Evolutionary conservation across 1,284 basidiomycete species (phyloP).

Genomic region (Fomitopsis palustris): DNA sequence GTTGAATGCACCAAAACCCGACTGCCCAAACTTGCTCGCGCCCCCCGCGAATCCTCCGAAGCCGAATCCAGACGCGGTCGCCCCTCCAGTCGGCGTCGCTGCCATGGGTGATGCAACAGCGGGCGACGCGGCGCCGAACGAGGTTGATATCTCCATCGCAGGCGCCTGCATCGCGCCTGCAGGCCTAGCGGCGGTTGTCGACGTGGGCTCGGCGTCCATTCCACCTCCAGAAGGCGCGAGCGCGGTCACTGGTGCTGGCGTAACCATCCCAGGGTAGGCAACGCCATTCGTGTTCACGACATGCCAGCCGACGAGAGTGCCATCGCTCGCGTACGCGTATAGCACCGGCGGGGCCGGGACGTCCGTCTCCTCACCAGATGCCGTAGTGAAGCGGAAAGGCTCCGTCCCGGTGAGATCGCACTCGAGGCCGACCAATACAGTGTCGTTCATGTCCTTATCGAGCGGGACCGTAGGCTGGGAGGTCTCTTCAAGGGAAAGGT

Average conservation of each 20-base stretch:
- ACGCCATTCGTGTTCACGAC: conserved; percentile 53
- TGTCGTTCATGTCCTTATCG: conserved; percentile 70
- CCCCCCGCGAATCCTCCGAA: conserved; percentile 22
- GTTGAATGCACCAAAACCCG: conserved; percentile 9
- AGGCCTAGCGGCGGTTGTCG: conserved; percentile 4
- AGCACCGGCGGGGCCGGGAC: conserved; percentile 65
- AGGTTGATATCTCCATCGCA: conserved; percentile 1
- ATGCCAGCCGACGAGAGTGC: conserved; percentile 75
- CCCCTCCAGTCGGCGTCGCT: conserved; percentile 1
- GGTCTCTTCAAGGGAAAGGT: conserved; percentile 73
- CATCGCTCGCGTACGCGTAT: conserved; percentile 79
- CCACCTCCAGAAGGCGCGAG: not conserved
- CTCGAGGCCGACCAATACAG: conserved; percentile 65
- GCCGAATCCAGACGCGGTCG: conserved; percentile 1
- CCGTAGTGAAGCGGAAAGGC: conserved; percentile 34
- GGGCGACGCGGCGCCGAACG: conserved; percentile 5
- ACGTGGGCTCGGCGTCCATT: not conserved
- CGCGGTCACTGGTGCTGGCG: conserved; percentile 9
- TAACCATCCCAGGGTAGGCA: conserved; percentile 56
- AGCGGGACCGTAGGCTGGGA: conserved; percentile 66
- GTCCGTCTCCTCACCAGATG: conserved; percentile 44
- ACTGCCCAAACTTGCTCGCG: conserved; percentile 19
- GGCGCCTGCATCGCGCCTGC: conserved; percentile 1
- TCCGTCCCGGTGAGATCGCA: conserved; percentile 62
- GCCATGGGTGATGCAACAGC: not conserved